Percentiles rank a stretch among this genome's conserved stretches.
These are phyloP conservation scores for Colletotrichum camelliae DNA, from an alignment of 2,329 filamentous ascomycete species.

Conservation along the genomic window DNA sequence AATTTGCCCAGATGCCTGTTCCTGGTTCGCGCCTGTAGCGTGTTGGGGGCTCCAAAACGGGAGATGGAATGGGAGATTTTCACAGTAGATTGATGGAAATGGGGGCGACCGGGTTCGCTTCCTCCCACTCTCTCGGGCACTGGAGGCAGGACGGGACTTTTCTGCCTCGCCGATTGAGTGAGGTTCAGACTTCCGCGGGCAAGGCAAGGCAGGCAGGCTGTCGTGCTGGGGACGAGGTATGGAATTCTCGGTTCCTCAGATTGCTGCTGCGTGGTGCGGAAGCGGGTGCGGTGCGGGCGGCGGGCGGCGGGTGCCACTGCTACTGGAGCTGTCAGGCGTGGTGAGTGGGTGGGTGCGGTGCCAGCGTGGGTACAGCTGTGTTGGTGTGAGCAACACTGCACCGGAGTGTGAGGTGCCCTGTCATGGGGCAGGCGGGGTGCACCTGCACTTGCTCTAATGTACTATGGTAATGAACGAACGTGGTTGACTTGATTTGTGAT, in stretches of 20 bases:
- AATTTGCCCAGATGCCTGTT: background rate
- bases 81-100: background rate
- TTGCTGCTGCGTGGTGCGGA: conserved; percentile 1
- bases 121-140: background rate
- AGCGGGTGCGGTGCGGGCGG: conserved; percentile 16
- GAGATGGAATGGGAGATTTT: background rate
- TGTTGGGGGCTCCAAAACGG: background rate
- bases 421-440: background rate
- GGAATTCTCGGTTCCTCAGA: background rate
- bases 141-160: background rate
- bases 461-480: background rate
- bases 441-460: background rate
- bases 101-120: background rate
- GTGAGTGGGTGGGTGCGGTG: background rate
- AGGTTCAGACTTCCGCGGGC: background rate
- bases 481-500: background rate
- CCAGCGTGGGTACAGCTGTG: background rate
- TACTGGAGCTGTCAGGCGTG: background rate
- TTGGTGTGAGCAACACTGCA: background rate
- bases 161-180: background rate
- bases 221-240: background rate
- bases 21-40: background rate
- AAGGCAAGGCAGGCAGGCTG: background rate
- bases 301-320: background rate
- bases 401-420: background rate